Conservation (phyloP, 2,329 filamentous ascomycete genomes). For the Neofusicoccum laricinum region DNA sequence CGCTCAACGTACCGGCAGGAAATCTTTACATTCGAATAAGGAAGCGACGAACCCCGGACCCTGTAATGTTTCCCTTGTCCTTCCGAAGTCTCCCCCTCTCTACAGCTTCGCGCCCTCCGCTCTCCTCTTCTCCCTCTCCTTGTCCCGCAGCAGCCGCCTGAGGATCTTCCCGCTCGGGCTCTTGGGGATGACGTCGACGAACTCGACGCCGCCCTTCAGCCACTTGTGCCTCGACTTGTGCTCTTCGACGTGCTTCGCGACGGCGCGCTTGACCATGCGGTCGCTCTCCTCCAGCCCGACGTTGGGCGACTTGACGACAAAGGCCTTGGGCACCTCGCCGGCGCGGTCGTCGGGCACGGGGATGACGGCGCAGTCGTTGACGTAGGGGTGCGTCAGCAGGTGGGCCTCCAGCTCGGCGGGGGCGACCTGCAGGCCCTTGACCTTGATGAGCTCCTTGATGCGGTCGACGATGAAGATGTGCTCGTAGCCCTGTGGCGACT, state of each 20-base stretch:
- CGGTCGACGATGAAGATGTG: slow-evolving; percentile 85
- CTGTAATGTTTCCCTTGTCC: too few species aligned
- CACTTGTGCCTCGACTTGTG: slow-evolving; percentile 63
- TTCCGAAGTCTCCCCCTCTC: slow-evolving; percentile 10
- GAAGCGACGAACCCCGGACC: too few species aligned
- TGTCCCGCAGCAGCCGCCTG: slow-evolving; percentile 65
- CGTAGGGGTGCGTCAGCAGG: slow-evolving; percentile 68
- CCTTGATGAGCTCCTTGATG: slow-evolving; percentile 75
- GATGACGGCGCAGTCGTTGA: slow-evolving; percentile 79
- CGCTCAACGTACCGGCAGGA: too few species aligned
- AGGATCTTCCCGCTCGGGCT: slow-evolving; percentile 63
- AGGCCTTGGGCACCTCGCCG: slow-evolving; percentile 63
- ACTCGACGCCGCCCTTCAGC: slow-evolving; percentile 58
- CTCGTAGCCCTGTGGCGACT: slow-evolving; percentile 64
- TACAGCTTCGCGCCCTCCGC: slow-evolving; percentile 66
- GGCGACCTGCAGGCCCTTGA: slow-evolving; percentile 79
- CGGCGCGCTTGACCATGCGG: slow-evolving; percentile 47
- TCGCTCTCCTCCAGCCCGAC: slow-evolving; percentile 54
- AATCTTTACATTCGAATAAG: too few species aligned
- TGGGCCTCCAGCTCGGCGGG: slow-evolving; percentile 81
- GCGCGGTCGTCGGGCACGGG: slow-evolving; percentile 63
- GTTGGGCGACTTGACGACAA: slow-evolving; percentile 57
- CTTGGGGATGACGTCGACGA: slow-evolving; percentile 53
- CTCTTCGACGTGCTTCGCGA: slow-evolving; percentile 58
- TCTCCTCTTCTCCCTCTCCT: slow-evolving; percentile 67